A percentile compares a stretch with the other conserved stretches of the same genome.
These are phyloP conservation scores for Racocetra persica DNA, from an alignment of 371 early-diverging fungal genomes.

Conservation along the genomic window DNA sequence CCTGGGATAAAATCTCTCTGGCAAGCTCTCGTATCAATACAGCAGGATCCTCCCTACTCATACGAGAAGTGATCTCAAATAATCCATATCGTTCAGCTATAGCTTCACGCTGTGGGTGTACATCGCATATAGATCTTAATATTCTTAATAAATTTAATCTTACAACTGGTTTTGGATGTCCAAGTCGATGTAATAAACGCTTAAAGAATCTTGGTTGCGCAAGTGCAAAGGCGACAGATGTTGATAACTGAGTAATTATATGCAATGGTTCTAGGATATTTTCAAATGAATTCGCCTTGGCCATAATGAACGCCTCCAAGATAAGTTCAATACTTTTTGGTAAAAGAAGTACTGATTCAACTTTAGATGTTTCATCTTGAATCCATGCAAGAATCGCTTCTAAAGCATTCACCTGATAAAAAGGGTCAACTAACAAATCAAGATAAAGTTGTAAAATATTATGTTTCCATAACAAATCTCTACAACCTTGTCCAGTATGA, in stretches of 20 bases:
- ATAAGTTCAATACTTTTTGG: slow-evolving; percentile 50
- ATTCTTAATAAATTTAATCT: slow-evolving; percentile 58
- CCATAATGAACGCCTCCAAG: slow-evolving; percentile 52
- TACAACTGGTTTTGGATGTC: slow-evolving; percentile 59
- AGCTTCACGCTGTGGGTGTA: slow-evolving; percentile 44
- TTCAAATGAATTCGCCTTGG: slow-evolving; percentile 56
- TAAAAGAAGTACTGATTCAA: slow-evolving; percentile 54
- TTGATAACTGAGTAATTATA: slow-evolving; percentile 55
- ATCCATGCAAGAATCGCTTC: slow-evolving; percentile 67
- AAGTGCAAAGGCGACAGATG: slow-evolving; percentile 49
- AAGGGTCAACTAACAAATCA: slow-evolving; percentile 60
- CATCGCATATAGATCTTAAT: slow-evolving; percentile 54
- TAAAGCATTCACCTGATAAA: slow-evolving; percentile 66
- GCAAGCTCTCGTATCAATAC: slow-evolving; percentile 57
- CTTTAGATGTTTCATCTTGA: slow-evolving; percentile 57
- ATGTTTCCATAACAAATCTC: slow-evolving; percentile 57
- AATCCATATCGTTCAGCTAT: slow-evolving; percentile 44
- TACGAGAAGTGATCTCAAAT: slow-evolving; percentile 46
- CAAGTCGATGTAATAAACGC: slow-evolving; percentile 51
- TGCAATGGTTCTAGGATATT: slow-evolving; percentile 59
- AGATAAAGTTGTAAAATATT: slow-evolving; percentile 58
- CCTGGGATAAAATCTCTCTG: slow-evolving; percentile 50
- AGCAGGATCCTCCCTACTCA: slow-evolving; percentile 53
- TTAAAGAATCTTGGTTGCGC: slow-evolving; percentile 52
- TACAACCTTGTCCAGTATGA: slow-evolving; percentile 57